Conservation (phyloP, 805 yeast genomes). For the Cyberlindnera saturnus region DNA sequence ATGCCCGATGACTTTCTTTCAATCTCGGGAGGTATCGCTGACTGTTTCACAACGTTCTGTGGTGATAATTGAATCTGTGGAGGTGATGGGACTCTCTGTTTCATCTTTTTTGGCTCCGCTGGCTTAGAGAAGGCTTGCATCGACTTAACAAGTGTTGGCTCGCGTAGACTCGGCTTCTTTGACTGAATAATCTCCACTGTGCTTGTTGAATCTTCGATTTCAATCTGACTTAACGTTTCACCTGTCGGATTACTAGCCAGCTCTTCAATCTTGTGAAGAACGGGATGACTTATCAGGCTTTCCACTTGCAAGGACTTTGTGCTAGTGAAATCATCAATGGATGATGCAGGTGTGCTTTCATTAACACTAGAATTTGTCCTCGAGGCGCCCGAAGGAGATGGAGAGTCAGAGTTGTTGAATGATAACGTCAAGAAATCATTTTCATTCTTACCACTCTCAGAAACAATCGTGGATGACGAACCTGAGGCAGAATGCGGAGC, state of each 20-base stretch:
- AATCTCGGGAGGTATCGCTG: too few relatives aligned
- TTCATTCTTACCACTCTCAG: not conserved
- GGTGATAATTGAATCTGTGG: constrained; percentile 3
- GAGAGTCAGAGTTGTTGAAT: constrained; percentile 18
- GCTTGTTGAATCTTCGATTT: not conserved
- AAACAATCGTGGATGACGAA: constrained; percentile 2
- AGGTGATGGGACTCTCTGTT: constrained; percentile 1
- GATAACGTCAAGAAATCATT: not conserved
- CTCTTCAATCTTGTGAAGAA: constrained; percentile 16
- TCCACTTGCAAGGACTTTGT: not conserved
- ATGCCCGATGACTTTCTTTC: constrained; percentile 17
- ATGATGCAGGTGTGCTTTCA: constrained; percentile 25
- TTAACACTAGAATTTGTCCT: constrained; percentile 19
- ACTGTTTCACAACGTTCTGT: not conserved
- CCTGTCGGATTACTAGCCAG: not conserved
- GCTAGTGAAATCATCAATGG: constrained; percentile 22
- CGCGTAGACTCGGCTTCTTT: too few relatives aligned
- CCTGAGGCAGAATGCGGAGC: constrained; percentile 2
- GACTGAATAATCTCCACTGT: not conserved
- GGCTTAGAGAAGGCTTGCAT: too few relatives aligned
- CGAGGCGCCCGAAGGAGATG: constrained; percentile 23
- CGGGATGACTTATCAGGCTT: not conserved
- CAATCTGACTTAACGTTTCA: not conserved
- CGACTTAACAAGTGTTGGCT: too few relatives aligned
- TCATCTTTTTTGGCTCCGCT: not conserved